Evolutionary conservation across 805 yeast species (phyloP), one percentile per base, ranked within the genome.

Genomic region (Cyberlindnera mississippiensis): DNA sequence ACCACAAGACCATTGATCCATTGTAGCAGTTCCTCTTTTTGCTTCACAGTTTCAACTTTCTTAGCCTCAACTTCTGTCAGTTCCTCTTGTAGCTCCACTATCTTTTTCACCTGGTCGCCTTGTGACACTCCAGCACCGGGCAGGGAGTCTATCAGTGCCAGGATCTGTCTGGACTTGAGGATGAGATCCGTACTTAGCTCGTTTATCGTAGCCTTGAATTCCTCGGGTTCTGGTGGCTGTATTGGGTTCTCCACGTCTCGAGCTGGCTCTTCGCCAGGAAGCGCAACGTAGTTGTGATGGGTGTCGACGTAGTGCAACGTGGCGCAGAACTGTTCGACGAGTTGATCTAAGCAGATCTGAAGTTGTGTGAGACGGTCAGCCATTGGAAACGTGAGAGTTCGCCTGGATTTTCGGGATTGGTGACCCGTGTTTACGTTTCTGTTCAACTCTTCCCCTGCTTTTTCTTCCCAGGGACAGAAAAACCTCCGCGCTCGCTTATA

Each of bases 41-140:
- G 76, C 50, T 69, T 53, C 8, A 84, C 72, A 8, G 82, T 81
- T 24, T 64, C 66, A 12, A 73, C 63, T 47, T 86, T 76, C 41
- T 76, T 73, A 17, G 62, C 57, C 52, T 89, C 93, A 2, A 80
- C 78, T 11, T 68, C 65, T 11, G 72, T 69, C 41, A 90, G 64
- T 50, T 85, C 86, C 34, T 60, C 59, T 37, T 85, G 83, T 35
- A 93, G 66, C 12, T 67, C 69, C 38, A 73, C 75, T 14, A 91
- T 85, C 45, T 73, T 72, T 20, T 66, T 63, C 59, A 89, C 60
- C 62, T 90, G 98, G 41, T 78, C 82, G 34, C 72, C 76, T 18
- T 85, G 84, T 2, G 90, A 78, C 1, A 84, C 90, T 8, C 95
- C 96, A 3, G 88, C 86, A 11, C 97, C 98, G 0, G 99, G 99